Percentiles rank a stretch among this genome's conserved stretches.
Evolutionary conservation across 2,329 filamentous ascomycete genomes (phyloP).

Genomic region (Hypoxylon sp.): DNA sequence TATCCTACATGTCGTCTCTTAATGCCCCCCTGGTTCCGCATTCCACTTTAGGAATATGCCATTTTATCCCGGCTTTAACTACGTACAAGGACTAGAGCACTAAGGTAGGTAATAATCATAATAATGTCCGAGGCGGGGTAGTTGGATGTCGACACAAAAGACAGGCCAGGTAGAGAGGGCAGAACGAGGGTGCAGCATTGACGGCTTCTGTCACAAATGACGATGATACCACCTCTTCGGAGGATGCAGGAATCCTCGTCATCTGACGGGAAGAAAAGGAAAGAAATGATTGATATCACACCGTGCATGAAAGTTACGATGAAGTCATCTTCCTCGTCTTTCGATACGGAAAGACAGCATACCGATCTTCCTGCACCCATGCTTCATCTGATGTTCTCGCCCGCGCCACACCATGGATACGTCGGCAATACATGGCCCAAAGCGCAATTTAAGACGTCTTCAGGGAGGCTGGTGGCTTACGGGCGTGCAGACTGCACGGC

Average conservation of each 20-base stretch:
- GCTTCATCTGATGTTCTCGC: slow-evolving; percentile 42
- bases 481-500: slow-evolving; percentile 33
- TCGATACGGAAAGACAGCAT: slow-evolving; percentile 38
- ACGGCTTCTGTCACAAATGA: slow-evolving; percentile 48
- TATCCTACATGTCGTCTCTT: slow-evolving; percentile 31
- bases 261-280: slow-evolving; percentile 48
- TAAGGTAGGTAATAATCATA: slow-evolving; percentile 42
- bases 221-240: slow-evolving; percentile 47
- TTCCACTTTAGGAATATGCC: slow-evolving; percentile 40
- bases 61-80: slow-evolving; percentile 43
- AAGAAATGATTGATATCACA: slow-evolving; percentile 35
- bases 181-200: slow-evolving; percentile 37
- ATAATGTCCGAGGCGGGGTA: slow-evolving; percentile 49
- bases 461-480: slow-evolving; percentile 33
- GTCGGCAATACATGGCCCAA: slow-evolving; percentile 33
- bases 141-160: slow-evolving; percentile 42
- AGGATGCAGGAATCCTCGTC: slow-evolving; percentile 49
- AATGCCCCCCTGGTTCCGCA: slow-evolving; percentile 35
- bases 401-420: slow-evolving; percentile 37
- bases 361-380: slow-evolving; percentile 33
- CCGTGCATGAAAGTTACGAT: slow-evolving; percentile 47
- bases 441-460: slow-evolving; percentile 35
- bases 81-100: slow-evolving; percentile 34
- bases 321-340: slow-evolving; percentile 44
- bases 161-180: slow-evolving; percentile 28